Percentiles rank a stretch among this genome's conserved stretches.
Evolutionary conservation across 2,329 filamentous ascomycete genomes (phyloP).

Genomic region (Purpureocillium lavendulum): DNA sequence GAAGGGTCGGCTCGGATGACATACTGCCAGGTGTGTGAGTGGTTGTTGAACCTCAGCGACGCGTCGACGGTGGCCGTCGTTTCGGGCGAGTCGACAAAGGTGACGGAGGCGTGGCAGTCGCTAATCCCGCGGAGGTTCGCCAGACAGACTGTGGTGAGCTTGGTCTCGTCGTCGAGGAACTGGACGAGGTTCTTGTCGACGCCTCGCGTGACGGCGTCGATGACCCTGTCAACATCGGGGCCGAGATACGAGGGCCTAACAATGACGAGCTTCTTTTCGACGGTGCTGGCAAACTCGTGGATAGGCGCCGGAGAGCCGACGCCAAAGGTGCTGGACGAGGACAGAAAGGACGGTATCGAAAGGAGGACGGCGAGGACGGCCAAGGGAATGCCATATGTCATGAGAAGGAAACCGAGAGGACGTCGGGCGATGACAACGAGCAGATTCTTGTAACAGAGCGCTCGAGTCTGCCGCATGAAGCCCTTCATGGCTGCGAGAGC

Average conservation of each 20-base stretch:
- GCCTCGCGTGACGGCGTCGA: conserved; percentile 13
- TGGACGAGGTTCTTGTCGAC: conserved; percentile 9
- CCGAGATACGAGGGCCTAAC: conserved; percentile 13
- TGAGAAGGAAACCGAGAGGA: conserved; percentile 15
- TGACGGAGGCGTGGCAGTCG: conserved; percentile 18
- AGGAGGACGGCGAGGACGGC: conserved; percentile 19
- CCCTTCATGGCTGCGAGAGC: too few species aligned
- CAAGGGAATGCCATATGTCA: conserved; percentile 16
- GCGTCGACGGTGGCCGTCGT: conserved; percentile 5
- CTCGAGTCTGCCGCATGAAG: too few species aligned
- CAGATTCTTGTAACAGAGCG: conserved; percentile 16
- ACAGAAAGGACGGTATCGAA: conserved; percentile 16
- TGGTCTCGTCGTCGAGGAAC: conserved; percentile 9
- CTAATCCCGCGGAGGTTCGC: conserved; percentile 17
- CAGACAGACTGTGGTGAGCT: conserved; percentile 12
- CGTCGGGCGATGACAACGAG: conserved; percentile 13
- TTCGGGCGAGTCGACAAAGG: conserved; percentile 19
- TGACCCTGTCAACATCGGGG: conserved; percentile 14
- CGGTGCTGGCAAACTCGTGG: conserved; percentile 9
- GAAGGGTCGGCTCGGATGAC: conserved; percentile 15
- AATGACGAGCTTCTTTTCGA: conserved; percentile 16
- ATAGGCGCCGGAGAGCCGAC: conserved; percentile 11
- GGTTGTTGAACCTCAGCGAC: conserved; percentile 1
- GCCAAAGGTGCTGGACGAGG: conserved; percentile 7
- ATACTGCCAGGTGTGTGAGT: conserved; percentile 19